Base-by-base conservation (phyloP, 2,329 filamentous ascomycete genomes). In the Microdochium trichocladiopsis region DNA sequence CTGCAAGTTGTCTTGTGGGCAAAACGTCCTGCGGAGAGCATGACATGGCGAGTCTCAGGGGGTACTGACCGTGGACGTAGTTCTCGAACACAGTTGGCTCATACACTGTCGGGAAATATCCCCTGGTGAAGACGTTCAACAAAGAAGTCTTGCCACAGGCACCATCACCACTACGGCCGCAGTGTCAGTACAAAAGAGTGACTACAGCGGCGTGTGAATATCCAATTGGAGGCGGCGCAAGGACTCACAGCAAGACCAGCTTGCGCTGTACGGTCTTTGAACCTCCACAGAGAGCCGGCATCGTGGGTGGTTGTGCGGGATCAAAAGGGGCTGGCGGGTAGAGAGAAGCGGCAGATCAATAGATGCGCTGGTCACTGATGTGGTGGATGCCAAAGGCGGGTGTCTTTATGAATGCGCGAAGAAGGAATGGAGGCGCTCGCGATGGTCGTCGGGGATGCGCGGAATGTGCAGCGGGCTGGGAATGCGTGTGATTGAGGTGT, bases 21-120 rank as follows among this genome's bases (percentile, higher is more conserved):
- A 66, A 53, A 64, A 62, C 57, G 49, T 53, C 8, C 2, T 22
- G 48, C 16, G 50, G 37, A 5, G 28, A 54, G 50, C 37, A 43
- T 9, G 12, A 22, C 3, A 22, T 18, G 12, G 22, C 18, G 50
- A 5, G 33, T 31, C 31, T 31, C n/a, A n/a, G 37, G 28, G 28
- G 28, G 8, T 31, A 66, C 79, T 67, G 80, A 95, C 90, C 91
- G 69, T 99, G 93, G 57, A 99, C 93, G 72, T 97, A 99, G 73
- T 99, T 99, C 71, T 99, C 93, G 72, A 96, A 96, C 59, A 96
- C 93, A 33, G 93, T 99, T 51, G 94, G 94, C 72, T 97, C 92
- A 75, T 97, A 97, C 65, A 97, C 93, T 53, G 93, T 96, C 50
- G 93, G 93, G 71, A 99, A 99, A 72, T 96, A 95, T 88, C 93